Base-by-base conservation (phyloP, 2,329 filamentous ascomycete genomes). In the Neofusicoccum laricinum region DNA sequence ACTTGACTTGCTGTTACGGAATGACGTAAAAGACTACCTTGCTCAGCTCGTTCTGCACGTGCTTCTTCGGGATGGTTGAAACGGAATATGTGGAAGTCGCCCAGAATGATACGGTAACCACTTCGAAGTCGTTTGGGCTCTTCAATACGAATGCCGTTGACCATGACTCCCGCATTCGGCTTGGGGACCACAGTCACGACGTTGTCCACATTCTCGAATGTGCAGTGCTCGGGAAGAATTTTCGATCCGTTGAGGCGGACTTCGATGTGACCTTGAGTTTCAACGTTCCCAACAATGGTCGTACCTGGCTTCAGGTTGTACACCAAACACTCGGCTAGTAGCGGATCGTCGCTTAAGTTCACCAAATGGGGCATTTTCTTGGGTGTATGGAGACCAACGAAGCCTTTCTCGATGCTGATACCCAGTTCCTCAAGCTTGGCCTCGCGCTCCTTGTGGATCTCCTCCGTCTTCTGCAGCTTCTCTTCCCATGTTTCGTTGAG, bases 281-380 rank as follows among this genome's bases (percentile, higher is more conserved):
- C 93, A 64, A 95, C 92, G 72, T 98, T 97, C 19, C 95, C 95
- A 19, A 99, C 95, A 0, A 91, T 94, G 0, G 95, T 99, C 8
- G 88, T 91, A 36, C 95, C 95, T 6, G 95, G 94, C 77, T 99
- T 99, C 69, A 99, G 86, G 72, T 99, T 99, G 80, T 99, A 99
- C 43, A 99, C 92, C 65, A 99, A 82, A 78, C 95, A 99, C 79
- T 99, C 95, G 4, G 94, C 93, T 49, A 99, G 84, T 36, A 99
- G 83, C 8, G 95, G 95, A 68, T 84, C 82, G 64, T 84, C 81
- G 69, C 93, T 97, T 69, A 99, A 80, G 76, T 99, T 99, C 78
- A 99, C 95, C 78, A 99, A 80, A 87, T 99, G 95, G 8, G 95
- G 95, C 92, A 98, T 99, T 79, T 97, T 97, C 81, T 99, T 99